Conservation (phyloP, 768 basidiomycete genomes). For the Hypholoma sublateritium region DNA sequence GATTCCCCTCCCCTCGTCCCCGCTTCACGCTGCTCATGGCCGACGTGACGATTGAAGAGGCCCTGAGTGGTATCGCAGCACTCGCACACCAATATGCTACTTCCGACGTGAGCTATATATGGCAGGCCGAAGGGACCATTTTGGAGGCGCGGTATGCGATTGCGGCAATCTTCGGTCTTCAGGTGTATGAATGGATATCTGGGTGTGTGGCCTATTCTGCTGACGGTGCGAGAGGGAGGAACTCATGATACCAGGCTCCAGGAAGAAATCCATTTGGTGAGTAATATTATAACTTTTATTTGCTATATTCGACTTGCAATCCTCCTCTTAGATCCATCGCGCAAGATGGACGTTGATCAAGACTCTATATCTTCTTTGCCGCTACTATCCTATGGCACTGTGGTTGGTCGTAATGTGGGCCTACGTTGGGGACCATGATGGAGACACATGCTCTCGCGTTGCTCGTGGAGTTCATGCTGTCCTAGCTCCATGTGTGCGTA, state of each 20-base stretch:
- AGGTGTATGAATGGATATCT: constrained; percentile 37
- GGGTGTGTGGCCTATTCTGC: constrained; percentile 25
- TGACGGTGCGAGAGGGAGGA: neutral
- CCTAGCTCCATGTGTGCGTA: constrained; percentile 33
- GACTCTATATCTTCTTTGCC: constrained; percentile 38
- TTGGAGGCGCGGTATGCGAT: constrained; percentile 29
- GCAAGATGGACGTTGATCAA: constrained; percentile 39
- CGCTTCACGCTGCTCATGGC: neutral
- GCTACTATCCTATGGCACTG: constrained; percentile 38
- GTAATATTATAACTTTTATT: constrained; percentile 6
- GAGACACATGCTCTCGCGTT: constrained; percentile 28
- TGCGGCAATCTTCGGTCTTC: constrained; percentile 29
- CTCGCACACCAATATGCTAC: neutral
- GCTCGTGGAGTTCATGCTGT: constrained; percentile 30
- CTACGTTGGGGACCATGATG: constrained; percentile 34
- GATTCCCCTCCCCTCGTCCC: neutral
- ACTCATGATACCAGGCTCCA: constrained; percentile 20
- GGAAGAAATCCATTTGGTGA: constrained; percentile 33
- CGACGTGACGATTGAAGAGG: neutral
- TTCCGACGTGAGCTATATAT: constrained; percentile 1
- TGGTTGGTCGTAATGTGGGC: constrained; percentile 39
- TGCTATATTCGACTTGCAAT: neutral
- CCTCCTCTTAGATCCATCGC: constrained; percentile 28
- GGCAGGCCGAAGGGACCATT: constrained; percentile 6
- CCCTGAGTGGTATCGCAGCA: neutral